A percentile compares a stretch with the other conserved stretches of the same genome.
phyloP scores from a whole-genome alignment of 306 rosid genomes.

The Abrus pulchellus region DNA sequence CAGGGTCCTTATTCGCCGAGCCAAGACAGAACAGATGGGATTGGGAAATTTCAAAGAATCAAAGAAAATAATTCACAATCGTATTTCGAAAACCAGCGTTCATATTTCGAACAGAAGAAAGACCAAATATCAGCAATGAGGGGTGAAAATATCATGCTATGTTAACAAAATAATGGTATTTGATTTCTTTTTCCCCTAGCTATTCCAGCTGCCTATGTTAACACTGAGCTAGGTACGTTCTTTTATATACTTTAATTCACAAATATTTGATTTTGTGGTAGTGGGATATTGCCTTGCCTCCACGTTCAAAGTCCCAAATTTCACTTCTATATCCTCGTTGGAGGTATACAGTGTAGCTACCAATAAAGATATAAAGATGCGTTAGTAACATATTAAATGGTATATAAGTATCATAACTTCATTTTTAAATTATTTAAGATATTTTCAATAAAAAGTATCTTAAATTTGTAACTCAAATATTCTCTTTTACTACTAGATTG shows the following conservation, averaged over 20 bases:
- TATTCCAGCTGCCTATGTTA: background rate
- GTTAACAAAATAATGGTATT: too few relatives aligned
- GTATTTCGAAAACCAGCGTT: background rate
- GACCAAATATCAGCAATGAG: background rate
- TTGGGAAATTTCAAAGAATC: constrained; percentile 11
- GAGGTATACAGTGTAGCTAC: background rate
- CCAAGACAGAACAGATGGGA: constrained; percentile 3
- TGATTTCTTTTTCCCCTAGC: background rate
- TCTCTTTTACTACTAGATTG: too few relatives aligned
- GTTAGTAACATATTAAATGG: too few relatives aligned
- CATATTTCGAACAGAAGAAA: background rate
- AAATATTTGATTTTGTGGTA: background rate
- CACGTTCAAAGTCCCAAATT: background rate
- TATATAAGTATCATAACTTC: too few relatives aligned
- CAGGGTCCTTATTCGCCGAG: constrained; percentile 27
- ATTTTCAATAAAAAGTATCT: too few relatives aligned
- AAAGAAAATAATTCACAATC: constrained; percentile 4
- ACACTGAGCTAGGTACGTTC: background rate
- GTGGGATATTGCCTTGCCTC: background rate
- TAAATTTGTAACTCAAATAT: too few relatives aligned
- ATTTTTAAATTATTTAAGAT: too few relatives aligned
- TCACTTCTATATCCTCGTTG: background rate
- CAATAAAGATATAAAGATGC: background rate
- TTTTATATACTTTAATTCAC: constrained; percentile 1
- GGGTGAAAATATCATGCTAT: background rate